Percentiles rank a stretch among this genome's conserved stretches.
phyloP scores from a whole-genome alignment of 495 filamentous ascomycete genomes.

The Talaromyces ruber region DNA sequence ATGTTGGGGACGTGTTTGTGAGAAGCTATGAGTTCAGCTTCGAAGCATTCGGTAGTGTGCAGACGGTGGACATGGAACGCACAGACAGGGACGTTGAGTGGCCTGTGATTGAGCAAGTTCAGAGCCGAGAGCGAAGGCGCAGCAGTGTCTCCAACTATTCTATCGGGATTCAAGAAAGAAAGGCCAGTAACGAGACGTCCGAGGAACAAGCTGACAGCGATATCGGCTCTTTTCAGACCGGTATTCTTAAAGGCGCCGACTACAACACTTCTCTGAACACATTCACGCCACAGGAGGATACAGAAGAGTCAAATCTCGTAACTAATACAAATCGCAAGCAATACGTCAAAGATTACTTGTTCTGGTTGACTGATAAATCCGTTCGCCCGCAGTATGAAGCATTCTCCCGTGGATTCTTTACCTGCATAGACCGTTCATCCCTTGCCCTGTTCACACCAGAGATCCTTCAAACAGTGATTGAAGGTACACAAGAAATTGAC shows the following conservation, averaged over 20 bases:
- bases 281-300: constrained; percentile 4
- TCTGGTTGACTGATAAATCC: constrained; percentile 72
- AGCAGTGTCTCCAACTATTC: constrained; percentile 6
- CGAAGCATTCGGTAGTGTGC: constrained; percentile 51
- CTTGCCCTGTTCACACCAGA: constrained; percentile 62
- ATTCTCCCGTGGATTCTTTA: constrained; percentile 73
- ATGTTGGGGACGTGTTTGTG: constrained; percentile 71
- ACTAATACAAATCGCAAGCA: constrained; percentile 67
- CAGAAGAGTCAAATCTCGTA: constrained; percentile 42
- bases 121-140: constrained; percentile 1
- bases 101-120: constrained; percentile 16
- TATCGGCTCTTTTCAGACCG: constrained; percentile 3
- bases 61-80: constrained; percentile 48
- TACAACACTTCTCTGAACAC: constrained; percentile 3
- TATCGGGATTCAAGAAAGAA: constrained; percentile 14
- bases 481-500: constrained; percentile 74
- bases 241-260: constrained; percentile 5
- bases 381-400: constrained; percentile 70
- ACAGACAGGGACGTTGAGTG: constrained; percentile 27
- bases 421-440: constrained; percentile 60
- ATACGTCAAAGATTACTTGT: constrained; percentile 84
- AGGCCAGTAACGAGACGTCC: background rate
- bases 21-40: constrained; percentile 80
- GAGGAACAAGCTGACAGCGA: background rate
- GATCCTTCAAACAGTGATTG: constrained; percentile 66